Evolutionary conservation across 2,329 filamentous ascomycete genomes (phyloP), one percentile per base, ranked within the genome.

Genomic region (Alternaria ethzedia): DNA sequence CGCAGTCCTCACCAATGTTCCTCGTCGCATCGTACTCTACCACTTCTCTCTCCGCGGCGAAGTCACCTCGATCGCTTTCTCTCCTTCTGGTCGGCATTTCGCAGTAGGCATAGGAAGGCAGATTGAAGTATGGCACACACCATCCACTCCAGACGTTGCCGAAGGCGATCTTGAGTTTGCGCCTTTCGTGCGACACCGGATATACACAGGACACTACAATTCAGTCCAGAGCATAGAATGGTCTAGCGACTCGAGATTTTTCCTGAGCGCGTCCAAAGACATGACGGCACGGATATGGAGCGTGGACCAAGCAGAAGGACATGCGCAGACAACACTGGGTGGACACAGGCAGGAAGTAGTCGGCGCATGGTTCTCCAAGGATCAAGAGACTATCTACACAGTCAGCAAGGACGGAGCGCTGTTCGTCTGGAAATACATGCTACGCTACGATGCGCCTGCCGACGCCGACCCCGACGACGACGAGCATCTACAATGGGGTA

Each of bases 361-460:
- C 58, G 93, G 91, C n/a, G 94, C 94, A n/a, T 99, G 94, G 89
- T 99, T 99, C 78, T 96, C 94, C 1, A 90, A 91, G 65, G 90
- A 97, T 71, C 96, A 99, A 78, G 96, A 99, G 82, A 93, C 89
- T 52, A 97, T 99, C 57, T 99, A 96, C 78, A 98, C 96, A 0
- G 89, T 97, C 68, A 97, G 95, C 81, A 96, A 96, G 79, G 96
- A 99, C 79, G 96, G 96, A n/a, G 94, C 96, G 3, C 86, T 98
- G 1, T 98, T 98, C 75, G 88, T 92, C 68, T 99, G 96, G 96
- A 90, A 92, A 76, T 99, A 96, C 80, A 87, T 89, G 59, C 77
- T 87, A 60, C 84, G 89, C 75, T 83, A 88, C 75, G 82, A 87
- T 81, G 79, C 85, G 75, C 79, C 86, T 59, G 80, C 83, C 15